Percentiles rank a stretch among this genome's conserved stretches.
Conservation (phyloP, 805 yeast species). For the Suhomyces sp. region DNA sequence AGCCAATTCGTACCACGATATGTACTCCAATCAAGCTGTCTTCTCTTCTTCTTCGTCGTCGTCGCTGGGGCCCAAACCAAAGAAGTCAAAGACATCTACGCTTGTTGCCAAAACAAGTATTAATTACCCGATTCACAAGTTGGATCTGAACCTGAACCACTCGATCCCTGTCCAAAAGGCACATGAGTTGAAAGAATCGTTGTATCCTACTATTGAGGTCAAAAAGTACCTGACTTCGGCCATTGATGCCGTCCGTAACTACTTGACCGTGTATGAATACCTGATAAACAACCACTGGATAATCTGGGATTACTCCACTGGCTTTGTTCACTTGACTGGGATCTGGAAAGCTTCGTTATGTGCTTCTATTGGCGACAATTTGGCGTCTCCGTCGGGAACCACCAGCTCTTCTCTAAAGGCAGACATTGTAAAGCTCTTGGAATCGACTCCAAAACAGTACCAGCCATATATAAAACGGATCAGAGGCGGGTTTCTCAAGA, state of each 20-base stretch:
- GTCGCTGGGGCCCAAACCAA: not conserved
- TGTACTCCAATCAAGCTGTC: not conserved
- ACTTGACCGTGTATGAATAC: conserved; percentile 70
- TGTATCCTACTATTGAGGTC: conserved; percentile 12
- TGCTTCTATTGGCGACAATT: conserved; percentile 8
- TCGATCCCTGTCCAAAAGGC: conserved; percentile 1
- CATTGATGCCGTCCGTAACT: conserved; percentile 63
- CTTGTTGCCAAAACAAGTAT: conserved; percentile 6
- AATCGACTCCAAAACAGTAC: conserved; percentile 57
- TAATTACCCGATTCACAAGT: conserved; percentile 11
- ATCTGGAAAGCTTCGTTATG: conserved; percentile 64
- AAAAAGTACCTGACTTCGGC: conserved; percentile 66
- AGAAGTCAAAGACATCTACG: conserved; percentile 5
- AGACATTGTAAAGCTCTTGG: conserved; percentile 70
- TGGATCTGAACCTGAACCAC: not conserved
- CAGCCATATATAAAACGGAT: conserved; percentile 67
- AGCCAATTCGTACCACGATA: conserved; percentile 2
- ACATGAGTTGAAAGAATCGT: not conserved
- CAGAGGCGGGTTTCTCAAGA: conserved; percentile 86
- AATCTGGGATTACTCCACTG: conserved; percentile 83
- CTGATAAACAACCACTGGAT: conserved; percentile 67
- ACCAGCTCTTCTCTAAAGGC: conserved; percentile 48
- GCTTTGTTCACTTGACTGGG: conserved; percentile 84
- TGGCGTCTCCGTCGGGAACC: not conserved
- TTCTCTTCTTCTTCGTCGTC: not conserved